Evolutionary conservation across 108 stramenopile genomes (phyloP).

Genomic region (Fragilaria crotonensis): DNA sequence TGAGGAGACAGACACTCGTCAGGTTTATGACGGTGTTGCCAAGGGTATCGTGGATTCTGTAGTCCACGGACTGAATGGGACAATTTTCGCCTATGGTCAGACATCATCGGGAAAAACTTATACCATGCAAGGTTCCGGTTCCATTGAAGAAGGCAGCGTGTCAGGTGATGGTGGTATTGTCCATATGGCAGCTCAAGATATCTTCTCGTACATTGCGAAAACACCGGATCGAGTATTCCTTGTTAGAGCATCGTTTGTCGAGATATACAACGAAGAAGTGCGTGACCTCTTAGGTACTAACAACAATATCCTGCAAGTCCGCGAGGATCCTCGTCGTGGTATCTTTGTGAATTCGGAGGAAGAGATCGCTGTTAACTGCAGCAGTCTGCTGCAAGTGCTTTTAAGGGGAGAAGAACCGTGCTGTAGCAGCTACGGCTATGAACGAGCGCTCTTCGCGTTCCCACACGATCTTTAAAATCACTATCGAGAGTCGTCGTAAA

Average conservation of each 20-base stretch:
- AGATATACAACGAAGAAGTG: conserved; percentile 99
- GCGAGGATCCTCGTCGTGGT: conserved; percentile 92
- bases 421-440: conserved; percentile 91
- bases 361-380: conserved; percentile 76
- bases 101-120: conserved; percentile 88
- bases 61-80: conserved; percentile 93
- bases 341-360: conserved; percentile 91
- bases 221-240: conserved; percentile 64
- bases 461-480: conserved; percentile 94
- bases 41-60: conserved; percentile 82
- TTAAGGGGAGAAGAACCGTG: conserved; percentile 72
- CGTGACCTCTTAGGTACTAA: conserved; percentile 80
- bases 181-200: conserved; percentile 81
- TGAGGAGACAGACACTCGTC: conserved; percentile 58
- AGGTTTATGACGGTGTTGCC: conserved; percentile 87
- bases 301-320: conserved; percentile 48
- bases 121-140: conserved; percentile 88
- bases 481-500: conserved; percentile 82
- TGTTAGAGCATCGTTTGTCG: conserved; percentile 91
- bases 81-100: conserved; percentile 95
- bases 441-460: conserved; percentile 94
- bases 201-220: conserved; percentile 61
- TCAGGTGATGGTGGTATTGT: conserved; percentile 59
- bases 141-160: conserved; percentile 43
- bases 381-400: conserved; percentile 62